A percentile compares a stretch with the other conserved stretches of the same genome.
Evolutionary conservation across 345 rosid species (phyloP).

Genomic region (Corchorus capsularis): DNA sequence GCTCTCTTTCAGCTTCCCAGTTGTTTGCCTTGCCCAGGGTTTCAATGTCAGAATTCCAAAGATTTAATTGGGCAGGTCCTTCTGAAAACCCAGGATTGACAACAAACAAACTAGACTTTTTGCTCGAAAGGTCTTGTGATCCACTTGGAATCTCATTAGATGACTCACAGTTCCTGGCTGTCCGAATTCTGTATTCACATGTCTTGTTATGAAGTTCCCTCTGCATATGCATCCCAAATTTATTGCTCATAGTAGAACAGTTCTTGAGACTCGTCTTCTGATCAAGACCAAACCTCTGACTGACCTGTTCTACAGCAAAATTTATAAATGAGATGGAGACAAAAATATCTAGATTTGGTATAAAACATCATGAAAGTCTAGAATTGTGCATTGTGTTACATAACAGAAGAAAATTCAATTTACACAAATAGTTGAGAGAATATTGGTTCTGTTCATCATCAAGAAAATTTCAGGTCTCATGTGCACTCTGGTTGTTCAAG

Average conservation of each 20-base stretch:
- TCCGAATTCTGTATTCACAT: slow-evolving; percentile 61
- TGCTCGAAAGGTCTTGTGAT: slow-evolving; percentile 29
- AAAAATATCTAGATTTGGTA: neutral
- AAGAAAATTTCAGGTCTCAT: neutral
- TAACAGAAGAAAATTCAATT: neutral
- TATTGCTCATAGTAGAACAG: slow-evolving; percentile 50
- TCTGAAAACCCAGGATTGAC: slow-evolving; percentile 32
- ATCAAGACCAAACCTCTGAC: slow-evolving; percentile 73
- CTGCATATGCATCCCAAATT: slow-evolving; percentile 68
- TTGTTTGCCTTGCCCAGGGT: slow-evolving; percentile 36
- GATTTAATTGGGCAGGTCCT: slow-evolving; percentile 35
- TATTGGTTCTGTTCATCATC: neutral
- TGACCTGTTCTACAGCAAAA: slow-evolving; percentile 43
- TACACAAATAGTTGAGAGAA: neutral
- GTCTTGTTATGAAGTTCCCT: slow-evolving; percentile 64
- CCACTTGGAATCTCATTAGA: slow-evolving; percentile 45
- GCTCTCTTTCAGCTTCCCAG: slow-evolving; percentile 38
- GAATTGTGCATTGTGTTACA: neutral
- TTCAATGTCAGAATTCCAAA: slow-evolving; percentile 42
- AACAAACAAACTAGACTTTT: slow-evolving; percentile 30
- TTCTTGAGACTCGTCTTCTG: slow-evolving; percentile 65
- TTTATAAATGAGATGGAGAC: neutral
- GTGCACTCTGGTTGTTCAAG: neutral
- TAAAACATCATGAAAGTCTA: neutral
- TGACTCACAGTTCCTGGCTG: slow-evolving; percentile 48